A percentile compares a stretch with the other conserved stretches of the same genome.
Conservation (phyloP, 2,329 filamentous ascomycete genomes). For the Pseudogymnoascus sp. region DNA sequence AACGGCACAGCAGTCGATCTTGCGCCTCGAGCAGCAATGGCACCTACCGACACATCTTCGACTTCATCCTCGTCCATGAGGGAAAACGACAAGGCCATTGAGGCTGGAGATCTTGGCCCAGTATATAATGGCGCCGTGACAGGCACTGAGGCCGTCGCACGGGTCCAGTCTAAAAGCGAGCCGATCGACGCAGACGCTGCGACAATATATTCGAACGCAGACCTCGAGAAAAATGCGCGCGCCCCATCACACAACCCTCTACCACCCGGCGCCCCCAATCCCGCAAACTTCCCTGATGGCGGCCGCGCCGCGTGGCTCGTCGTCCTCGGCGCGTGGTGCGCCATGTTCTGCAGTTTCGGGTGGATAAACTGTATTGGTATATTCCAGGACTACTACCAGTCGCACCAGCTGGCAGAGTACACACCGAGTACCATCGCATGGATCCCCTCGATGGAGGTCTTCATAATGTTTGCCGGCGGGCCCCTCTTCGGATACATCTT, state of each 20-base stretch:
- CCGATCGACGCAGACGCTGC: background rate
- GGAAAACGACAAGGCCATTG: background rate
- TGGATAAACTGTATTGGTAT: constrained; percentile 45
- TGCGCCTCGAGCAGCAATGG: background rate
- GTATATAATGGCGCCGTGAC: background rate
- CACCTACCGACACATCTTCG: background rate
- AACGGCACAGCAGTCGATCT: background rate
- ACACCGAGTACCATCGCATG: constrained; percentile 52
- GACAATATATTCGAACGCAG: background rate
- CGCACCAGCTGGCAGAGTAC: constrained; percentile 39
- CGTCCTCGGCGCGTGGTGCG: constrained; percentile 41
- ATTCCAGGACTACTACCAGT: constrained; percentile 53
- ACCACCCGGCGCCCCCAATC: background rate
- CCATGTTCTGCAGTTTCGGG: constrained; percentile 43
- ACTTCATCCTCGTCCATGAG: background rate
- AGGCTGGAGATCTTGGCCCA: background rate
- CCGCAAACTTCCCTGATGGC: constrained; percentile 42
- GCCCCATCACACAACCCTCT: background rate
- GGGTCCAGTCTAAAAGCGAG: background rate
- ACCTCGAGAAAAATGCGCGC: constrained; percentile 1
- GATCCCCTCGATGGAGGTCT: constrained; percentile 51
- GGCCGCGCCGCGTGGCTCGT: constrained; percentile 50
- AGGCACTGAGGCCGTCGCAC: background rate
- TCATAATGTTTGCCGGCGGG: constrained; percentile 46
- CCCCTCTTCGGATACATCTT: constrained; percentile 57